A percentile compares a stretch with the other conserved stretches of the same genome.
phyloP scores from a whole-genome alignment of 176 grass and related monocot genomes.

The Eleusine coracana region DNA sequence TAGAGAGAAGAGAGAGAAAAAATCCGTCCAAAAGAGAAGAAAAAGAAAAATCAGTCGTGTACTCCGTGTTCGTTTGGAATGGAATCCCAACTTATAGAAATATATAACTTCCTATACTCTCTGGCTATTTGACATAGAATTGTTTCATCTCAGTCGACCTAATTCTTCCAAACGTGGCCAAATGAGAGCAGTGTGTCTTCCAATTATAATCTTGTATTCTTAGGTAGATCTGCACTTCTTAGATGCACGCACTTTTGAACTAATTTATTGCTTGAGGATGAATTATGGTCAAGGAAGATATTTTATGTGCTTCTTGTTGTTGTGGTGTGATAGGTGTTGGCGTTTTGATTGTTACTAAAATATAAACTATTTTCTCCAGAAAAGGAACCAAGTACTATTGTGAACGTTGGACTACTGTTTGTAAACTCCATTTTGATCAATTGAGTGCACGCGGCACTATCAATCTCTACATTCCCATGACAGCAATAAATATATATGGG shows the following conservation, averaged over 20 bases:
- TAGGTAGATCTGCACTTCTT: neutral
- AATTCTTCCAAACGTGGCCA: neutral
- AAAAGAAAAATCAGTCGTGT: too few relatives aligned
- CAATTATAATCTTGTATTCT: neutral
- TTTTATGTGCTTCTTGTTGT: neutral
- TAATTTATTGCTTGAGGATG: neutral
- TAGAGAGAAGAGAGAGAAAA: too few relatives aligned
- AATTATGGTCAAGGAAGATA: neutral
- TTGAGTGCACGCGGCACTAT: neutral
- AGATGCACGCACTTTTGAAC: neutral
- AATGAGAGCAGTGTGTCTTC: too few relatives aligned
- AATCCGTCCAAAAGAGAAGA: too few relatives aligned
- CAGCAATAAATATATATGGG: neutral
- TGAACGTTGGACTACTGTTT: neutral
- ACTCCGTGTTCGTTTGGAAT: slow-evolving; percentile 34
- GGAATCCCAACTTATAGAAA: neutral
- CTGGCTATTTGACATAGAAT: too few relatives aligned
- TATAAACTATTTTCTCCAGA: neutral
- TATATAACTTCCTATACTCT: too few relatives aligned
- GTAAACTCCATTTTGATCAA: neutral
- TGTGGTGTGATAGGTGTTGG: neutral
- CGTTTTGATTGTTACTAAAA: neutral
- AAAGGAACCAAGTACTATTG: neutral
- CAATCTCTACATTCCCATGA: neutral
- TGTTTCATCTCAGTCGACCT: neutral